Evolutionary conservation across 805 yeast genomes (phyloP).

Genomic region (Aciculoconidium aculeatum): DNA sequence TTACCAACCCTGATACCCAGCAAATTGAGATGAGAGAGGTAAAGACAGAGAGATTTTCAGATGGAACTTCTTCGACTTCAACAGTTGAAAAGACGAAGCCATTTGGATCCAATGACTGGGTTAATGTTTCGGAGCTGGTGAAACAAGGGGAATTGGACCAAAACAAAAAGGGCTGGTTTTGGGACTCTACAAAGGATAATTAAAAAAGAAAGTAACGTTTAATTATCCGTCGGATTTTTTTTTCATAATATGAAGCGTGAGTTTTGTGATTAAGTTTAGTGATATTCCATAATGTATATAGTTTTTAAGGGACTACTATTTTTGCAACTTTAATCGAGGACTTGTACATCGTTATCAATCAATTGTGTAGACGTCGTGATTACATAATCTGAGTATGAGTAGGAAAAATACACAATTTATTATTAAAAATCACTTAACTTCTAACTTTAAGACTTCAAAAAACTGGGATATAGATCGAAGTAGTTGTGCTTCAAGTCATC

Average conservation of each 20-base stretch:
- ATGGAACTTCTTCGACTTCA: constrained; percentile 32
- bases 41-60: constrained; percentile 28
- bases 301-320: constrained; percentile 1
- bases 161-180: constrained; percentile 18
- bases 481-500: too few species aligned
- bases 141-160: constrained; percentile 10
- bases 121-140: constrained; percentile 20
- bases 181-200: constrained; percentile 12
- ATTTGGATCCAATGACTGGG: constrained; percentile 29
- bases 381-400: too few species aligned
- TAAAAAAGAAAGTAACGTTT: not conserved
- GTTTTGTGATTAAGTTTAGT: too few species aligned
- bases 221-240: too few species aligned
- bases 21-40: constrained; percentile 25
- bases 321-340: too few species aligned
- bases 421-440: too few species aligned
- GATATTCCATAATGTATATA: constrained; percentile 1
- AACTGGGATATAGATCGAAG: too few species aligned
- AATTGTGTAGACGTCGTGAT: too few species aligned
- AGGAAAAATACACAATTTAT: too few species aligned
- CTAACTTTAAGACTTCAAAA: too few species aligned
- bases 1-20: constrained; percentile 22
- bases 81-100: constrained; percentile 29
- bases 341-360: too few species aligned
- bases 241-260: too few species aligned